These are phyloP conservation scores for Lactarius trivialis DNA, from an alignment of 768 basidiomycete genomes.

Conservation along the genomic window DNA sequence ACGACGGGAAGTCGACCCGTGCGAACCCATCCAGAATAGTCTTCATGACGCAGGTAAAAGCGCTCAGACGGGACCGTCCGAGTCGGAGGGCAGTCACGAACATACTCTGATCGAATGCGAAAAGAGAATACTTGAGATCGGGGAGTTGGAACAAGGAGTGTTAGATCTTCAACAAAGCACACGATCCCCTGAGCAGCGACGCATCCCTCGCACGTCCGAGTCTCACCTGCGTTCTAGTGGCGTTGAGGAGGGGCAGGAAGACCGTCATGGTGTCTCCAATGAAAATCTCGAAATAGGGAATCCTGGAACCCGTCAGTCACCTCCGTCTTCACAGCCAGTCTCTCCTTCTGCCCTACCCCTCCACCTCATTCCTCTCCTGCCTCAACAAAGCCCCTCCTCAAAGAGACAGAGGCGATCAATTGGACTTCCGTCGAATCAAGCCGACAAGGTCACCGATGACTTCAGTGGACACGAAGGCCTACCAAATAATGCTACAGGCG, in stretches of 20 bases:
- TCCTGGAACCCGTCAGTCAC: background rate
- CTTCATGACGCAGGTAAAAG: constrained; percentile 1
- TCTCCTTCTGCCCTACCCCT: background rate
- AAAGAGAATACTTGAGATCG: background rate
- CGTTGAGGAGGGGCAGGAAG: background rate
- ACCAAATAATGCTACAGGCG: background rate
- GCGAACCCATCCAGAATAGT: constrained; percentile 6
- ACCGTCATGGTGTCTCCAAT: background rate
- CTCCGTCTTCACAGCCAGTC: background rate
- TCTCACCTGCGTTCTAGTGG: background rate
- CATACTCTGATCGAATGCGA: constrained; percentile 1
- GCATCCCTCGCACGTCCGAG: background rate
- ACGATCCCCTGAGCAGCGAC: background rate
- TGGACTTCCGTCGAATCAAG: background rate
- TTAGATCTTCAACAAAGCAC: background rate
- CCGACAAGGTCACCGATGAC: background rate
- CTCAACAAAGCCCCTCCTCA: background rate
- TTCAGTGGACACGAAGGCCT: background rate
- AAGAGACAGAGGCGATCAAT: background rate
- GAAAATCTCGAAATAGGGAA: background rate
- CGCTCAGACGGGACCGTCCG: background rate
- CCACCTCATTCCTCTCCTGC: constrained; percentile 3
- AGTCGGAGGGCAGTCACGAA: constrained; percentile 1
- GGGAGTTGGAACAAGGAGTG: background rate
- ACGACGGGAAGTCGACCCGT: background rate